Base-by-base conservation (phyloP, 495 filamentous ascomycete genomes). In the Penicillium lividum region DNA sequence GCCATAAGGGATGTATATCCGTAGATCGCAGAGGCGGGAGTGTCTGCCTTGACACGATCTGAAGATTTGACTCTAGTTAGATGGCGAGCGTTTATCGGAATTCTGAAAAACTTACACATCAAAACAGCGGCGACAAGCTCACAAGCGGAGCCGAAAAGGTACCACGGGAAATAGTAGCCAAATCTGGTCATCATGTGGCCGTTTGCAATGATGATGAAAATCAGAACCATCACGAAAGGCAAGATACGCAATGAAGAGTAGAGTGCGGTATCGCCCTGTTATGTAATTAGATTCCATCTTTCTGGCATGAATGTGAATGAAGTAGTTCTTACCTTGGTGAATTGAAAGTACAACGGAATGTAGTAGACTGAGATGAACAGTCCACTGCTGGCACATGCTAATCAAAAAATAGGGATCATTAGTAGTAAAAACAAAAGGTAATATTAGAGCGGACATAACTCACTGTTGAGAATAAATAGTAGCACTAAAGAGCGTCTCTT, bases 91-190 rank as follows among this genome's bases (percentile, higher is more conserved):
- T 4, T 36, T 13, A 34, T 36, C 33, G 33, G 1, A 36, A 36
- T 11, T 11, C 9, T 34, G 33, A 9, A 9, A 4, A 36, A 36
- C 33, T 36, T 45, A 29, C n/a, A 33, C 48, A 58, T 52, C 11
- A 60, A 38, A 10, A 31, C 58, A 28, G 33, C 45, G 4, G 22
- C 46, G 22, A 57, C 30, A 2, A 56, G 15, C 3, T 42, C 40
- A 13, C 52, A 16, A 0, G 45, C 25, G 75, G 77, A 13, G 63
- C 73, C 11, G 69, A 45, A 8, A 9, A 64, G n/a, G 77, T 57
- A 87, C 70, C 82, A 78, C 9, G 76, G 74, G 73, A 77, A 78
- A 68, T 84, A 84, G 54, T 73, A 70, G n/a, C 75, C 75, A 42
- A 73, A 66, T 54, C 67, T 72, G 5, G 73, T 65, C 30, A 87